These are phyloP conservation scores for Botryotinia convoluta DNA, from an alignment of 2,329 filamentous ascomycete genomes.

Conservation along the genomic window DNA sequence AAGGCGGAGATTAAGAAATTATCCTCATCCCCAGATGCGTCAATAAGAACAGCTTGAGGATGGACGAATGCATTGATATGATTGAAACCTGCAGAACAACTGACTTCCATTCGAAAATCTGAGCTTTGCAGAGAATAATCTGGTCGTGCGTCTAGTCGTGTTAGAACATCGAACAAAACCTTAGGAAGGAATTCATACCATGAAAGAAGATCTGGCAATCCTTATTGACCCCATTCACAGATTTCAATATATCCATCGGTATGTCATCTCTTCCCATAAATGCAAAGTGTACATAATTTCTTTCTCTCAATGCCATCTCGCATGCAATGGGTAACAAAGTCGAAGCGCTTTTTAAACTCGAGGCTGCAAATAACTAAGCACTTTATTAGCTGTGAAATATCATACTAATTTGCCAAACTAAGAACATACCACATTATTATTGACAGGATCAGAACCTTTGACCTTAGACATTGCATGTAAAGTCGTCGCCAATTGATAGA, in stretches of 20 bases:
- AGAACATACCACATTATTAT: constrained; percentile 63
- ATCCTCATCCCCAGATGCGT: constrained; percentile 66
- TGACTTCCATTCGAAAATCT: constrained; percentile 64
- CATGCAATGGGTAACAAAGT: constrained; percentile 79
- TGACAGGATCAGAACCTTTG: constrained; percentile 49
- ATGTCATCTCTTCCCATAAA: constrained; percentile 73
- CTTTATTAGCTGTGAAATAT: constrained; percentile 17
- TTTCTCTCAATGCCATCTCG: constrained; percentile 69
- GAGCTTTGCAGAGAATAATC: constrained; percentile 70
- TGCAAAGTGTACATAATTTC: constrained; percentile 77
- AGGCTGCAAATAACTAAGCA: constrained; percentile 65
- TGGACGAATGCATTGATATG: constrained; percentile 73
- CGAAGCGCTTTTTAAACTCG: constrained; percentile 69
- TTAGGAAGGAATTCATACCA: constrained; percentile 38
- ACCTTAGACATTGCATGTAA: constrained; percentile 59
- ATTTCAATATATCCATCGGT: constrained; percentile 63
- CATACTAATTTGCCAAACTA: not conserved
- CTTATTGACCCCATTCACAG: constrained; percentile 75
- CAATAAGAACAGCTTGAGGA: constrained; percentile 66
- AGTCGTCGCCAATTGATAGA: constrained; percentile 61
- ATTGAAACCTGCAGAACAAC: constrained; percentile 63
- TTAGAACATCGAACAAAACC: constrained; percentile 20
- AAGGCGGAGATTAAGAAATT: constrained; percentile 62
- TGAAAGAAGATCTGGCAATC: constrained; percentile 64
- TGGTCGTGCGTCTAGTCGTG: constrained; percentile 65